Base-by-base conservation (phyloP, 2,329 filamentous ascomycete species). In the Pestalotiopsis sp. region DNA sequence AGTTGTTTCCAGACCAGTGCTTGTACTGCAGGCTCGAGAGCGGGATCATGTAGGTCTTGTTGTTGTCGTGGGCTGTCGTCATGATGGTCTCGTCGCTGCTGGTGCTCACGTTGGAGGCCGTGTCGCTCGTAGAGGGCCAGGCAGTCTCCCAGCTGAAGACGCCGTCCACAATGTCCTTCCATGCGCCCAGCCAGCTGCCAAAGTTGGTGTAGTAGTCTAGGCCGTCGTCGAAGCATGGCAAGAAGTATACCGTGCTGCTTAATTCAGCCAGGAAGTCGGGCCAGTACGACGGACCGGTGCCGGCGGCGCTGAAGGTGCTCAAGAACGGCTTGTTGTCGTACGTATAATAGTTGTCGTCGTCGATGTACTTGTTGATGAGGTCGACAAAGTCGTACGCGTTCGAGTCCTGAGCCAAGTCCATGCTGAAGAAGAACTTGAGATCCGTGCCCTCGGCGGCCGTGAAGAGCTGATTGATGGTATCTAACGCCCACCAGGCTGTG, bases 81-180 rank as follows among this genome's bases (percentile, higher is more conserved):
- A 72, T 75, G 9, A 74, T 68, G 1, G 71, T 68, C 52, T 74
- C 69, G 40, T 76, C 72, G 52, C 66, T 67, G 35, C 72, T 69
- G 7, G 73, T 74, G 30, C 73, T 73, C 14, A 76, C 74, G 56
- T 78, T 77, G 3, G 68, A 69, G 14, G 73, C 72, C 1, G 52
- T 68, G 39, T 75, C 72, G 22, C 70, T 71, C 6, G 66, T 64
- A n/a, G 69, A 70, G 1, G 78, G 77, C 79, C 79, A 80, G 26
- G 76, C 72, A 1, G 76, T 74, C 71, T 80, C 78, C 79, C 79
- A 81, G 71, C 73, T 79, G 66, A 80, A 80, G 3, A 79, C 69
- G 9, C 78, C 78, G 65, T 80, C 78, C 17, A 80, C 64, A 1
- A 74, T 71, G 64, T 70, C 70, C 35, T 72, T 72, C 76, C 78